Evolutionary conservation across 257 asterid genomes (phyloP).

Genomic region (Thymus mandschuricus): DNA sequence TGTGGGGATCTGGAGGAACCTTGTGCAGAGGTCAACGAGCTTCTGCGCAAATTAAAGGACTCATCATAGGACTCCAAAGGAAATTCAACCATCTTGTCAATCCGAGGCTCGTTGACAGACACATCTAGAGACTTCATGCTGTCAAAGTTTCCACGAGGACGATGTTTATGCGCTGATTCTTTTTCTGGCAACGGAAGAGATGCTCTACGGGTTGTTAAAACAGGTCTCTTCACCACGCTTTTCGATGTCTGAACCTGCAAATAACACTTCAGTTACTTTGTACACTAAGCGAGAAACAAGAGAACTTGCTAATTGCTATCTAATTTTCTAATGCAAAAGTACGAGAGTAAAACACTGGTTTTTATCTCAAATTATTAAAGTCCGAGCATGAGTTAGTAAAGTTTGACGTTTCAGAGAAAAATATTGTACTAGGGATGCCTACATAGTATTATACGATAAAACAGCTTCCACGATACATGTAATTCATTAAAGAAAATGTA

Average conservation of each 20-base stretch:
- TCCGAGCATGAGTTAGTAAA: slow-evolving; percentile 10
- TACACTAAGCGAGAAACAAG: slow-evolving; percentile 22
- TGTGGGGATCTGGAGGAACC: slow-evolving; percentile 70
- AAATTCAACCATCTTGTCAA: slow-evolving; percentile 79
- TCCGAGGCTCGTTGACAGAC: slow-evolving; percentile 81
- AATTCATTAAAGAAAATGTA: no score
- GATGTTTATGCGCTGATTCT: slow-evolving; percentile 42
- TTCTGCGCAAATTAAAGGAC: slow-evolving; percentile 45
- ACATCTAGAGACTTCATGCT: slow-evolving; percentile 63
- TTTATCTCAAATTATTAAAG: neutral
- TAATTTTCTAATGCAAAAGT: neutral
- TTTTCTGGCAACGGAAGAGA: slow-evolving; percentile 67
- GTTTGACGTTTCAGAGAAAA: neutral
- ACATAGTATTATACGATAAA: neutral
- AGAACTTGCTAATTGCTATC: neutral
- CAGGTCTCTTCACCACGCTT: slow-evolving; percentile 54
- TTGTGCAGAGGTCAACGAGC: slow-evolving; percentile 55
- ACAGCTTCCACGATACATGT: neutral
- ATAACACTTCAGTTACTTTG: slow-evolving; percentile 26
- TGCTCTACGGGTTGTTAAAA: slow-evolving; percentile 63
- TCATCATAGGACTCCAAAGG: slow-evolving; percentile 65
- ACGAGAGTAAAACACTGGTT: neutral
- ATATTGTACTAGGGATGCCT: neutral
- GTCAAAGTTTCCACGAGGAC: slow-evolving; percentile 43
- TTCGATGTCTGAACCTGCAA: slow-evolving; percentile 62